Evolutionary conservation across 495 filamentous ascomycete genomes (phyloP).

Genomic region (Tuber indicum): DNA sequence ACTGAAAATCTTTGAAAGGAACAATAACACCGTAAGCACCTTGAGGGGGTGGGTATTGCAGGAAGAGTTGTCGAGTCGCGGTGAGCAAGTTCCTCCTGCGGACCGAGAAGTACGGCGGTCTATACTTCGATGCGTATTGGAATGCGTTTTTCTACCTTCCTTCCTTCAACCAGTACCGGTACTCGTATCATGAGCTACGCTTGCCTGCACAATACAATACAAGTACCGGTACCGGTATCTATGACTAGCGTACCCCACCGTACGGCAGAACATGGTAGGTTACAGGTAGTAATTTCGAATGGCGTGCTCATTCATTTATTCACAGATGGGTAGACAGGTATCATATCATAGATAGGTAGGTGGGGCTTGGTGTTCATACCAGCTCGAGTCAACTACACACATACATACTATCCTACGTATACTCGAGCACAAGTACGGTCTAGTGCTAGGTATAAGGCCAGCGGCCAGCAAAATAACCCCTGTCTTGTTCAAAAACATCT

Average conservation of each 20-base stretch:
- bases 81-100: constrained; percentile 16
- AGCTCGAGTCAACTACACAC: neutral
- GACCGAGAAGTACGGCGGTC: neutral
- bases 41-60: neutral
- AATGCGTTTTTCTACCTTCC: constrained; percentile 8
- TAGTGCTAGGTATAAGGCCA: too few species aligned
- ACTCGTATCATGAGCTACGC: neutral
- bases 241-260: neutral
- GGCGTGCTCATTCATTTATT: neutral
- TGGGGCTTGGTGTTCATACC: neutral
- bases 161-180: neutral
- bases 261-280: neutral
- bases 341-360: neutral
- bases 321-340: neutral
- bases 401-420: neutral
- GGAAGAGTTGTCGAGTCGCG: neutral
- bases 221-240: too few species aligned
- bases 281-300: neutral
- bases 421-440: too few species aligned
- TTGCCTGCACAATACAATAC: neutral
- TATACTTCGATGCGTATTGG: constrained; percentile 4
- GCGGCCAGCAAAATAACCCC: too few species aligned
- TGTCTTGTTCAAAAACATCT: too few species aligned
- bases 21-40: neutral
- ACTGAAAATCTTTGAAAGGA: neutral